Evolutionary conservation across 148 eudicot genomes (phyloP).

Genomic region (Rhododendron mucronatum): DNA sequence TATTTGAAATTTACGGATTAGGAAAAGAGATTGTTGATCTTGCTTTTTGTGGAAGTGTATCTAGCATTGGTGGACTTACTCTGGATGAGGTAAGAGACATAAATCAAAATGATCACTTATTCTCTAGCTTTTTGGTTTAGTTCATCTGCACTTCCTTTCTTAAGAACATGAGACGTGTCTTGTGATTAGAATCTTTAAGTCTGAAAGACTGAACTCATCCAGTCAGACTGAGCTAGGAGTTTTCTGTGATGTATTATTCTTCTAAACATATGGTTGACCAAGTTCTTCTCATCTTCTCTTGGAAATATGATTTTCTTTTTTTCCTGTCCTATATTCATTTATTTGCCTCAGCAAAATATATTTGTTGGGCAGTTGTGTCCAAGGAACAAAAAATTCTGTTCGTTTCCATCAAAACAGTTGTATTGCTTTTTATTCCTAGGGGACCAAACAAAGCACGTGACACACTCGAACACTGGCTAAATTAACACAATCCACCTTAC

Average conservation of each 20-base stretch:
- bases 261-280: not conserved
- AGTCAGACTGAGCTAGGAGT: not conserved
- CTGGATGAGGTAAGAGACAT: constrained; percentile 74
- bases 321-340: not conserved
- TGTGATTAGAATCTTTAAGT: not conserved
- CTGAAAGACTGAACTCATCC: not conserved
- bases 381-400: not conserved
- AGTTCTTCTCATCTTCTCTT: not conserved
- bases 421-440: not conserved
- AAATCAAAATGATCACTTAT: not conserved
- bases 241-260: not conserved
- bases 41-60: constrained; percentile 88
- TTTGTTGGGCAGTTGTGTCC: not conserved
- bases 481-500: not conserved
- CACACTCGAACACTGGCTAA: not conserved
- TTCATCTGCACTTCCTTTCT: not conserved
- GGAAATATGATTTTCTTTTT: not conserved
- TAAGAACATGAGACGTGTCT: not conserved
- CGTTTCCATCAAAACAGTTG: not conserved
- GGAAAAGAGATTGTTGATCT: constrained; percentile 83
- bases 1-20: constrained; percentile 94
- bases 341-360: not conserved
- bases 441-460: not conserved
- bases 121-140: not conserved
- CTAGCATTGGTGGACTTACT: constrained; percentile 89